Evolutionary conservation across 1,284 basidiomycete species (phyloP).

Genomic region (Laetiporus sulphureus): DNA sequence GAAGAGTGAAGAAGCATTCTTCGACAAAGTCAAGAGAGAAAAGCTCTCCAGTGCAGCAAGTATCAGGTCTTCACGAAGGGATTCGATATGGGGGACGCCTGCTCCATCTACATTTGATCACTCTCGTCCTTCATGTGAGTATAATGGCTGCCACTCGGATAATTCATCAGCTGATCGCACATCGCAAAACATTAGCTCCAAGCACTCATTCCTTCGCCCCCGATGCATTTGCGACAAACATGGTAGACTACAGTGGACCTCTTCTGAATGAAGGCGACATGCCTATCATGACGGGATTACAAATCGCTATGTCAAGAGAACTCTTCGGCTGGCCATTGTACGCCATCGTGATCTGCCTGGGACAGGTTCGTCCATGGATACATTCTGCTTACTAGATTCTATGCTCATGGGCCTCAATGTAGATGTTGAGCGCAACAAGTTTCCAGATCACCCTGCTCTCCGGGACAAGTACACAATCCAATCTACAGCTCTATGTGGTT

Average conservation of each 20-base stretch:
- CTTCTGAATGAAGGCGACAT: slow-evolving; percentile 48
- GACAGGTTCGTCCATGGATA: slow-evolving; percentile 48
- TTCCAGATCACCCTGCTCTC: slow-evolving; percentile 90
- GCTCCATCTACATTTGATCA: slow-evolving; percentile 58
- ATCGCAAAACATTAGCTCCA: slow-evolving; percentile 41
- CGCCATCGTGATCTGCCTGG: slow-evolving; percentile 80
- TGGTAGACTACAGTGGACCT: slow-evolving; percentile 47
- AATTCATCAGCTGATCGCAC: slow-evolving; percentile 3
- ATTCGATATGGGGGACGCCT: slow-evolving; percentile 77
- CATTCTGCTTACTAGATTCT: too few species aligned
- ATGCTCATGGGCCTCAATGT: slow-evolving; percentile 9
- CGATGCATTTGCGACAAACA: slow-evolving; percentile 10
- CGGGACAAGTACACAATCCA: slow-evolving; percentile 77
- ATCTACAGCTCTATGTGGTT: slow-evolving; percentile 84
- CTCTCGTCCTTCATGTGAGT: slow-evolving; percentile 72
- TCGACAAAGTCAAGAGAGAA: slow-evolving; percentile 82
- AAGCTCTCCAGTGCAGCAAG: slow-evolving; percentile 76
- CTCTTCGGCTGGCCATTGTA: slow-evolving; percentile 85
- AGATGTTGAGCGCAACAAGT: slow-evolving; percentile 84
- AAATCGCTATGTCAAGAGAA: slow-evolving; percentile 75
- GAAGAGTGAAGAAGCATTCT: slow-evolving; percentile 91
- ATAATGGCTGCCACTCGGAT: too few species aligned
- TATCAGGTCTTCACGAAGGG: slow-evolving; percentile 70
- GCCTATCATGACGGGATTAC: slow-evolving; percentile 72
- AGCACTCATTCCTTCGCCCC: slow-evolving; percentile 38